Evolutionary conservation across 371 early-diverging fungal genomes (phyloP), one percentile per base, ranked within the genome.

Genomic region (Mortierella sp.): DNA sequence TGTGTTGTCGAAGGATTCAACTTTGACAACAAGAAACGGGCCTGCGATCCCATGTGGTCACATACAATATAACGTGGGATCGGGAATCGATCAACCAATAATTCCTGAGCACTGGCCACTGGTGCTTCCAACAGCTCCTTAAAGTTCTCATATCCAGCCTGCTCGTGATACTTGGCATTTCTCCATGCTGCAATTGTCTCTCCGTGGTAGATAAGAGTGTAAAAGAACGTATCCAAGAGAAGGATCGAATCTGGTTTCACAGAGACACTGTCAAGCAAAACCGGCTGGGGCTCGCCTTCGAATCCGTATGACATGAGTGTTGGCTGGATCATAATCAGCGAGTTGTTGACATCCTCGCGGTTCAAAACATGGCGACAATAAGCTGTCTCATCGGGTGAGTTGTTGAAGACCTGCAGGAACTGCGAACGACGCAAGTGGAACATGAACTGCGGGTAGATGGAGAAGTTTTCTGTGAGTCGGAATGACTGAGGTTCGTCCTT

Each of bases 391-490:
- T 99, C 99, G 11, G 99, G 99, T 60, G 96, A 96, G 86, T 98
- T 98, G 83, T 99, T 99, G 85, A 99, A 99, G 16, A 98, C 98
- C 83, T 99, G 99, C 83, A 99, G 88, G 87, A 99, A 98, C 85
- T 99, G 98, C 72, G 94, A 94, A 59, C 99, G 90, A 69, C 99
- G 90, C 72, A 99, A 88, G 78, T 99, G 99, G 93, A 98, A 99
- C 98, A 99, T 99, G 84, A 99, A 99, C 86, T 99, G 99, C 32
- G 99, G 99, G 85, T 98, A 99, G 76, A 98, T 98, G 2, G 96
- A 94, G 84, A 99, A 99, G 86, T 96, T 96, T 57, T 94, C 94
- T 0, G 95, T 88, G 45, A 99, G 88, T 22, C 94, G 91, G 90
- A 99, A 96, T 35, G 96, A 94, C 32, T 90, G 88, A 14, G 98